Evolutionary conservation across 2,329 filamentous ascomycete species (phyloP), one percentile per base, ranked within the genome.

Genomic region (Dactylella cylindrospora): DNA sequence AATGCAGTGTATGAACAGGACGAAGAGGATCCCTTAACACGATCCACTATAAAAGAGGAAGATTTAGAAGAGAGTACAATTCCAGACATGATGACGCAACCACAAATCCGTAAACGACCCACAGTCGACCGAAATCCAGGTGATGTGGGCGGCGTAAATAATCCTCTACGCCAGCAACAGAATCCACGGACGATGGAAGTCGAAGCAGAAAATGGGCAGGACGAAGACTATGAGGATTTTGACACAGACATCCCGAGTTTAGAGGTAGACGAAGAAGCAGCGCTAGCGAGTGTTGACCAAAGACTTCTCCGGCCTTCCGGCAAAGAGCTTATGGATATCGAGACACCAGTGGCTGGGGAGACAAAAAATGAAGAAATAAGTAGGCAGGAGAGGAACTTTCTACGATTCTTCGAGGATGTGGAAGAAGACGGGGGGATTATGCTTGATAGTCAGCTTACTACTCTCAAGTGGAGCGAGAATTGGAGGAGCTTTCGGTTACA

Each of bases 401-500:
- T 60, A 15, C 43, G 54, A 10, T 60, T 60, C 33, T 33, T 51
- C 20, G 39, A 40, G 13, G 54, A 60, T 32, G 36, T 51, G 2
- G 54, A 60, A 20, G 28, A 10, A 3, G 45, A 60, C 35, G 38
- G 45, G 1, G 45, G 54, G 25, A 51, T 60, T 13, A 39, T 46
- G 7, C 25, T 60, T 23, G 54, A 51, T 45, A 35, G 32, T 2
- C 22, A 20, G 28, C 51, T 22, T 35, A 60, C 32, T 7, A 51
- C 45, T 9, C 20, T 60, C 7, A n/a, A 51, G n/a, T 60, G 54
- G 54, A 40, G 44, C 2, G 54, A 60, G 26, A 51, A 60, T 19
- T 60, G 54, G 54, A 51, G 9, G 25, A 60, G 54, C 25, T 60
- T 45, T 25, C 50, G 51, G 28, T 51, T 60, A 7, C n/a, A n/a